phyloP scores from a whole-genome alignment of 179 eudicot species.

The Beta corolliflora region DNA sequence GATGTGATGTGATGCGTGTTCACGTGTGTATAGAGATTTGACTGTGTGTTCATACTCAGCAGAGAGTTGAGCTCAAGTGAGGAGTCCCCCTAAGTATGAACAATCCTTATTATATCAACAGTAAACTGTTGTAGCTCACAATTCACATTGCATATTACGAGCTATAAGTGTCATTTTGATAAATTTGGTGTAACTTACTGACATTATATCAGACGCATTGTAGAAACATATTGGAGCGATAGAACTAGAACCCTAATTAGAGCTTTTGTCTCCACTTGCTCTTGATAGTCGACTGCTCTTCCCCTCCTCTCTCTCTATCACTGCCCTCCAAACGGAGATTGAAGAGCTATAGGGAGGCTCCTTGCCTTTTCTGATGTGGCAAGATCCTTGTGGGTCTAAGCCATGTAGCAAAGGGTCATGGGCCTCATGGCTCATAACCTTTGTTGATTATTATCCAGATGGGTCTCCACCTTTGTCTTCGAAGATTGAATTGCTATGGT shows the following conservation, averaged over 20 bases:
- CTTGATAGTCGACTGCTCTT: not conserved
- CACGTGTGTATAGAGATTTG: not conserved
- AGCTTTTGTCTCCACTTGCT: not conserved
- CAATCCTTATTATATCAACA: not conserved
- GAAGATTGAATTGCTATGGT: too few species aligned
- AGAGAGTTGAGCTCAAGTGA: not conserved
- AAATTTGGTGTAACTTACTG: not conserved
- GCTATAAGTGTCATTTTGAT: not conserved
- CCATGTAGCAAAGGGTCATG: not conserved
- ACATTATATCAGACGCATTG: not conserved
- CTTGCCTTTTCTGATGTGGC: not conserved
- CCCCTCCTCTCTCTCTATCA: not conserved
- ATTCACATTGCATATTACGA: not conserved
- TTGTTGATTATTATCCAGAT: too few species aligned
- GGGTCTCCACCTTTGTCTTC: too few species aligned
- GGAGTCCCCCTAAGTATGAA: not conserved
- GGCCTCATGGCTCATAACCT: too few species aligned
- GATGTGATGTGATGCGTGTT: too few species aligned
- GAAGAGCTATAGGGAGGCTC: not conserved
- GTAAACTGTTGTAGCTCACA: not conserved
- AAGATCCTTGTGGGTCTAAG: not conserved
- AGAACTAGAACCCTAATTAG: not conserved
- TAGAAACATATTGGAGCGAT: not conserved
- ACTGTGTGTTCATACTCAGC: too few species aligned
- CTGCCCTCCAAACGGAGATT: not conserved